Evolutionary conservation across 352 stramenopile genomes (phyloP), one percentile per base, ranked within the genome.

Genomic region (Aphanomyces astaci): DNA sequence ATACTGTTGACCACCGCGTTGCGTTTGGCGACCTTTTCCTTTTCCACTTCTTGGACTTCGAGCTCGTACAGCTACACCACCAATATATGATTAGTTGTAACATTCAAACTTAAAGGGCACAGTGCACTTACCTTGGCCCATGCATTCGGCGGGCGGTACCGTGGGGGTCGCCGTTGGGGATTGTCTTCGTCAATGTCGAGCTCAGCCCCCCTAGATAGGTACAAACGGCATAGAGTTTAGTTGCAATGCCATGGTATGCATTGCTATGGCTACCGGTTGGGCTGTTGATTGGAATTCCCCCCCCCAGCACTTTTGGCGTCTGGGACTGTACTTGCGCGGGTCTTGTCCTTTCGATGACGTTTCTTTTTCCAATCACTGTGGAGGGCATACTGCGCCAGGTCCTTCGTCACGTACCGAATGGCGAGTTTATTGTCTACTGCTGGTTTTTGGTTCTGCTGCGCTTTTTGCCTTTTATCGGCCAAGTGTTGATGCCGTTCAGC

Each of bases 51-150:
- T 36, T 60, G 4, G 9, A 25, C 28, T 28, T 68, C 62, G 13
- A 68, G 32, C 32, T 60, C 62, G 32, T 68, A 68, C 62, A 68
- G 28, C 62, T 68, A 68, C 30, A n/a, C n/a, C n/a, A n/a, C n/a
- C n/a, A n/a, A n/a, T n/a, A n/a, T n/a, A n/a, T n/a, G n/a, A n/a
- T n/a, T n/a, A n/a, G n/a, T n/a, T n/a, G n/a, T n/a, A n/a, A n/a
- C n/a, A n/a, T n/a, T n/a, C n/a, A n/a, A n/a, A n/a, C n/a, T n/a
- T n/a, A n/a, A n/a, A n/a, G n/a, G n/a, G n/a, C n/a, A n/a, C n/a
- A n/a, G 13, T 5, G 7, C 19, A 48, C 19, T n/a, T 45, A 59
- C 62, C 24, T 68, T 68, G 51, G 62, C 62, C 62, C 62, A 68
- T 15, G 62, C 48, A 28, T 68, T 68, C n/a, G 51, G 48, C 11